These are phyloP conservation scores for Fragilaria radians DNA, from an alignment of 108 stramenopile species.

Conservation along the genomic window DNA sequence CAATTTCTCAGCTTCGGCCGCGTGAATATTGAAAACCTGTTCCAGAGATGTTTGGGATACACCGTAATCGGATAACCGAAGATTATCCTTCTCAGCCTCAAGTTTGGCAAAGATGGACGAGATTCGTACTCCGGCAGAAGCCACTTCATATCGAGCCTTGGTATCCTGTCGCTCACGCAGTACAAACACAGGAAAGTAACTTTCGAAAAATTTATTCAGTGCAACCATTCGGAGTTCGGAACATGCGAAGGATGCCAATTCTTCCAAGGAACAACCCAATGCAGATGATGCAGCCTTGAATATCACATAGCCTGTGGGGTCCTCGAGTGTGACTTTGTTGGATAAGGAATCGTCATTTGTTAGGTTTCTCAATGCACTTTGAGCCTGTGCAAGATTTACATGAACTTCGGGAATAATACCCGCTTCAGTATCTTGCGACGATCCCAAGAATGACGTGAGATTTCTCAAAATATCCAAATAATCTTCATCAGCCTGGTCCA, in stretches of 20 bases:
- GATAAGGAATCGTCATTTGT: slow-evolving; percentile 23
- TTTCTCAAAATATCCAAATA: slow-evolving; percentile 18
- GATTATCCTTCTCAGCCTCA: slow-evolving; percentile 23
- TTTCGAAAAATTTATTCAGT: slow-evolving; percentile 21
- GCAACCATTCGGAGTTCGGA: slow-evolving; percentile 27
- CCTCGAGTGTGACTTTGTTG: slow-evolving; percentile 13
- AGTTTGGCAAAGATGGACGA: slow-evolving; percentile 34
- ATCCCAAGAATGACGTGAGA: no score
- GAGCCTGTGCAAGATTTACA: slow-evolving; percentile 19
- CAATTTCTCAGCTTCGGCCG: slow-evolving; percentile 23
- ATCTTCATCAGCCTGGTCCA: slow-evolving; percentile 33
- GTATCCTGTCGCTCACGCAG: slow-evolving; percentile 39
- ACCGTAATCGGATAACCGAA: slow-evolving; percentile 32
- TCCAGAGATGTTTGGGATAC: slow-evolving; percentile 41
- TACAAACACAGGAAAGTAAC: slow-evolving; percentile 15
- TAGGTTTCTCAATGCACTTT: slow-evolving; percentile 7
- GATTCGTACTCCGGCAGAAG: slow-evolving; percentile 17
- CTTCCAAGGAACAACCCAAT: slow-evolving; percentile 16
- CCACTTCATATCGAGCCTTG: slow-evolving; percentile 28
- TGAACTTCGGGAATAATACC: no score
- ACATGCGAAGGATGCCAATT: slow-evolving; percentile 24
- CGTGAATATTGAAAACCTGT: slow-evolving; percentile 45
- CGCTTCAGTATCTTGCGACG: no score
- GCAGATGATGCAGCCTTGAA: slow-evolving; percentile 27
- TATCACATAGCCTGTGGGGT: slow-evolving; percentile 24